Evolutionary conservation across 1,139 yeast genomes (phyloP), one percentile per base, ranked within the genome.

Genomic region (Lodderomyces metapsilosis): DNA sequence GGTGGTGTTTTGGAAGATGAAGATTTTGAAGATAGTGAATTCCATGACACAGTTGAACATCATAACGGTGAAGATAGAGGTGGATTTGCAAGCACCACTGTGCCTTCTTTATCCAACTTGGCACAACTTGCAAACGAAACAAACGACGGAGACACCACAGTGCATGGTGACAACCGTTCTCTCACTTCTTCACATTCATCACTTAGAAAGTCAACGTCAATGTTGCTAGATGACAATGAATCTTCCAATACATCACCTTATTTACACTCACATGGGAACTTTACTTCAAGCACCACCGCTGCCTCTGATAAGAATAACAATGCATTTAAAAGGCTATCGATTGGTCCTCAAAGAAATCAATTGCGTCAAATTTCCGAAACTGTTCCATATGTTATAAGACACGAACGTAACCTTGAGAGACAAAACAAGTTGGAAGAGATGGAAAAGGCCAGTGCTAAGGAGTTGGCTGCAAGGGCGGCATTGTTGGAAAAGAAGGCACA

Each of bases 321-420:
- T 65, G 71, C 78, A 12, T 79, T 81, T 53, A 77, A 78, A 60
- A 68, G 80, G 48, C 67, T 78, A 49, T 80, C 84, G 36, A 74
- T 68, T 59, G 78, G 66, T 12, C 83, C 82, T 6, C 85, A 84
- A 53, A 76, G 87, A 48, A 74, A 74, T 52, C 87, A 84, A 61
- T 68, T 85, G 51, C 75, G 94, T 58, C 85, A 82, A 58, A 80
- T 85, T 43, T 82, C 89, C 28, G 92, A 84, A 57, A 85, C 92
- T 2, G 88, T 85, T 23, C 94, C 94, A 25, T 85, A 85, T 52
- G 85, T 84, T 28, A 68, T 85, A 49, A 77, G 87, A 57, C 92
- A 85, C 58, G 92, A 85, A 59, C 74, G 86, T 47, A 75, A 84
- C 43, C 66, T 82, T 51, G 84, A 84, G 44, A 82, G 87, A 60